These are phyloP conservation scores for Lanzia echinophila DNA, from an alignment of 2,329 filamentous ascomycete genomes.

Conservation along the genomic window DNA sequence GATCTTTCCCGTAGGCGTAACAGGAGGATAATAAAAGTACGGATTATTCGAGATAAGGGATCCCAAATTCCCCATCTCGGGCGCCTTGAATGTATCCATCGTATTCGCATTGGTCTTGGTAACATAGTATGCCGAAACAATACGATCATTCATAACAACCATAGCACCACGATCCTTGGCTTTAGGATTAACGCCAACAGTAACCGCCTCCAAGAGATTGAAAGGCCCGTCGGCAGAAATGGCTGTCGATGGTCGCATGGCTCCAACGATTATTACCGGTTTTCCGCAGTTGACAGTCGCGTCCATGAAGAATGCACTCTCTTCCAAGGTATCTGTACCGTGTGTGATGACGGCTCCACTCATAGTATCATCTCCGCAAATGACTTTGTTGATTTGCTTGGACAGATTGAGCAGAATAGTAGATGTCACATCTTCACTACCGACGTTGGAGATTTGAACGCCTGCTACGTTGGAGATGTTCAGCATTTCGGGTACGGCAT, in stretches of 20 bases:
- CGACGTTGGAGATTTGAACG: slow-evolving; percentile 45
- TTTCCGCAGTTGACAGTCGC: slow-evolving; percentile 50
- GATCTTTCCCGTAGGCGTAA: slow-evolving; percentile 40
- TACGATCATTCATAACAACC: slow-evolving; percentile 56
- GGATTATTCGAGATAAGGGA: slow-evolving; percentile 51
- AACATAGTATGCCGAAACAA: slow-evolving; percentile 50
- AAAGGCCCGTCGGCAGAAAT: slow-evolving; percentile 56
- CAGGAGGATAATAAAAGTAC: slow-evolving; percentile 52
- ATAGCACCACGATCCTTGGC: slow-evolving; percentile 48
- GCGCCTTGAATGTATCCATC: slow-evolving; percentile 54
- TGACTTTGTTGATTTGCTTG: slow-evolving; percentile 41
- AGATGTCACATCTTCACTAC: slow-evolving; percentile 42
- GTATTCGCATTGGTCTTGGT: slow-evolving; percentile 58
- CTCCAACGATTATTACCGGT: slow-evolving; percentile 53
- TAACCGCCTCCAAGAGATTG: slow-evolving; percentile 55
- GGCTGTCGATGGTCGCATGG: slow-evolving; percentile 57
- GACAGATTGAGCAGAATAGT: slow-evolving; percentile 42
- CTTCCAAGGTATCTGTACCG: slow-evolving; percentile 59
- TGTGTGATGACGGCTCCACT: slow-evolving; percentile 54
- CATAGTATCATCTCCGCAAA: slow-evolving; percentile 29
- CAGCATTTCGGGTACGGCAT: slow-evolving; percentile 47
- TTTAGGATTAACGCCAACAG: slow-evolving; percentile 42
- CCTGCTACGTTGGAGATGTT: slow-evolving; percentile 49
- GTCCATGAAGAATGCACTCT: slow-evolving; percentile 57
- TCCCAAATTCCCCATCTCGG: slow-evolving; percentile 51